These are phyloP conservation scores for Eurotiales sp. DNA, from an alignment of 2,329 filamentous ascomycete genomes.

Conservation along the genomic window DNA sequence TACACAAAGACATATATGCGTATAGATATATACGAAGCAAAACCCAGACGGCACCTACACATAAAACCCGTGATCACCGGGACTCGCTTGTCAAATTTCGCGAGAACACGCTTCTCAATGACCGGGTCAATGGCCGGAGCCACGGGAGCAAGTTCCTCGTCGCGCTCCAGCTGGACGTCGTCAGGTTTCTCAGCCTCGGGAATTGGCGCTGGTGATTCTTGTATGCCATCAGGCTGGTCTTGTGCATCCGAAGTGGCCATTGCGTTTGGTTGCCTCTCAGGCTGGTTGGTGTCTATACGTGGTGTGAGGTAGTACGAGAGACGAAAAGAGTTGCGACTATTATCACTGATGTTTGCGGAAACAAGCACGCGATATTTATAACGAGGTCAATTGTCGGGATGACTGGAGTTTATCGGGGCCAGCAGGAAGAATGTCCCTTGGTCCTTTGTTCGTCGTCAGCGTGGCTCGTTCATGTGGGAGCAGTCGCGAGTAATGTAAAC, in stretches of 20 bases:
- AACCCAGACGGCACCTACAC: conserved; percentile 27
- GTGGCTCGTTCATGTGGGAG: too few species aligned
- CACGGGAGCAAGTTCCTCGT: conserved; percentile 2
- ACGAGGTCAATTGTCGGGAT: neutral
- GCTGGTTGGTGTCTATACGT: too few species aligned
- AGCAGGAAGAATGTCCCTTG: too few species aligned
- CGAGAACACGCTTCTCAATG: conserved; percentile 32
- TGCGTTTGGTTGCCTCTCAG: neutral
- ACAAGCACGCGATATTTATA: too few species aligned
- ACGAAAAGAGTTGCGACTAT: neutral
- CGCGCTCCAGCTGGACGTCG: conserved; percentile 5
- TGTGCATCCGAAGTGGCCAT: neutral
- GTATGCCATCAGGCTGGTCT: conserved; percentile 2
- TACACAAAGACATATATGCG: conserved; percentile 2
- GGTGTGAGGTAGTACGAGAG: too few species aligned
- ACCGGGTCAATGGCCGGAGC: conserved; percentile 27
- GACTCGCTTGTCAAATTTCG: conserved; percentile 35
- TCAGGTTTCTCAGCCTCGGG: conserved; percentile 8
- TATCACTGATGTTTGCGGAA: too few species aligned
- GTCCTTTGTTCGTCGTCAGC: too few species aligned
- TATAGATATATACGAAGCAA: neutral
- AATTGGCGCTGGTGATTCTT: neutral
- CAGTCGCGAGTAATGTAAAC: too few species aligned
- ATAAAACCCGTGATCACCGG: conserved; percentile 36
- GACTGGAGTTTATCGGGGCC: too few species aligned